These are phyloP conservation scores for thale cress (Arabidopsis thaliana) DNA, from an alignment of 345 rosid species.

Conservation along the genomic window TAIR10.1 NC_003076.8:25307001-25307500, in stretches of 20 bases:
- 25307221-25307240: conserved; percentile 1
- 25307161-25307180: background rate
- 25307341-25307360: background rate
- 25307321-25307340: background rate
- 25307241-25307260: background rate
- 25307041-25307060: conserved; percentile 50
- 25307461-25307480: background rate
- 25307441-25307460: background rate
- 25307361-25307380: background rate
- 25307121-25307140: background rate
- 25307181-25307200: conserved; percentile 16
- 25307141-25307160: background rate
- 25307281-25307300: background rate
- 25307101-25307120: conserved; percentile 18
- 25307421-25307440: background rate
- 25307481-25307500: background rate
- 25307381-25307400: background rate
- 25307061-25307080: conserved; percentile 52
- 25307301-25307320: background rate
- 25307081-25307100: conserved; percentile 40
- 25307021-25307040: conserved; percentile 70
- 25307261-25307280: conserved; percentile 5
- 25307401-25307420: background rate
- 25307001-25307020: conserved; percentile 46
- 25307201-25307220: conserved; percentile 11